Conservation (phyloP, 257 asterid species). For the Solanum pinnatisectum region DNA sequence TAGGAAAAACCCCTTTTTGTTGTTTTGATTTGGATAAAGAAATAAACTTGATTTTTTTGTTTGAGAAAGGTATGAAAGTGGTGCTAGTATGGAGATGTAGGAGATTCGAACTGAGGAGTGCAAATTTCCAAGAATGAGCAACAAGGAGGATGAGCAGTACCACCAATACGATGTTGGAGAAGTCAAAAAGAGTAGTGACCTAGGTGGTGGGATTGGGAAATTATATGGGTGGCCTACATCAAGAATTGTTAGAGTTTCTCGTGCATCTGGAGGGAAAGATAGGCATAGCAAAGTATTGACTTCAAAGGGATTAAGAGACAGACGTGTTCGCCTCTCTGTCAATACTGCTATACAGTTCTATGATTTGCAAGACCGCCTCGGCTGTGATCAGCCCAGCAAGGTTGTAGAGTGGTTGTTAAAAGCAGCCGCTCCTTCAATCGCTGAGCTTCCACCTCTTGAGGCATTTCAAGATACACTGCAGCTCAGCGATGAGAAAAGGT, state of each 20-base stretch:
- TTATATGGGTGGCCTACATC: slow-evolving; percentile 57
- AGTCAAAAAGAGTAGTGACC: slow-evolving; percentile 4
- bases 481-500: slow-evolving; percentile 53
- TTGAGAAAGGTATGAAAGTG: slow-evolving; percentile 41
- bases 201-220: slow-evolving; percentile 23
- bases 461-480: slow-evolving; percentile 55
- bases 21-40: neutral
- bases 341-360: slow-evolving; percentile 81
- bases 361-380: slow-evolving; percentile 78
- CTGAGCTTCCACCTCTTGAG: slow-evolving; percentile 57
- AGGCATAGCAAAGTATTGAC: slow-evolving; percentile 86
- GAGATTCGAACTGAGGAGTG: slow-evolving; percentile 25
- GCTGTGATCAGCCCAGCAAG: slow-evolving; percentile 85
- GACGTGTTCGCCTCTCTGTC: slow-evolving; percentile 75
- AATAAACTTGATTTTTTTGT: neutral
- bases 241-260: slow-evolving; percentile 66
- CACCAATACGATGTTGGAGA: slow-evolving; percentile 30
- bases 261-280: slow-evolving; percentile 75
- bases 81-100: slow-evolving; percentile 44
- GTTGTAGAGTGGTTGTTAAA: slow-evolving; percentile 91
- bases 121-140: slow-evolving; percentile 30
- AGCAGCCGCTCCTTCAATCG: slow-evolving; percentile 57
- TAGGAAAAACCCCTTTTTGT: neutral
- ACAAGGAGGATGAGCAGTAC: slow-evolving; percentile 37
- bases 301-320: slow-evolving; percentile 68